Evolutionary conservation across 805 yeast species (phyloP), one percentile per base, ranked within the genome.

Genomic region (Geotrichum ghanense): DNA sequence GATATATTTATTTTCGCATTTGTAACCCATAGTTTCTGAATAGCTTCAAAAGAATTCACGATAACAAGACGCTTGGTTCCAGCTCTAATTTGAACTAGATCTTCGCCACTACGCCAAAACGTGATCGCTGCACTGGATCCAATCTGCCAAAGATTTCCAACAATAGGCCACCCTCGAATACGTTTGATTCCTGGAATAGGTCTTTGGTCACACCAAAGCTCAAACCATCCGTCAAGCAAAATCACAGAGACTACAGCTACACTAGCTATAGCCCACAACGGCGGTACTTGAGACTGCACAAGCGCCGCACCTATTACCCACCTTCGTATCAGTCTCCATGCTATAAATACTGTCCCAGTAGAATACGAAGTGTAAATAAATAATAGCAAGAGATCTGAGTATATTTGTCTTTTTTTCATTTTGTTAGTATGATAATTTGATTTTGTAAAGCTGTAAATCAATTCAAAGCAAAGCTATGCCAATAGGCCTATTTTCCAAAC

Each of bases 41-140:
- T 76, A 4, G 81, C 72, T 3, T 70, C 73, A 52, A 65, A 79
- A 1, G 82, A 72, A 56, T 83, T 81, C n/a, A 78, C 89, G 16
- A 84, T 79, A 10, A 84, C 71, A 1, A 80, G 74, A 12, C 73
- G 63, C 35, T 62, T 68, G 17, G 58, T 63, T 0, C 94, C 94
- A 46, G 83, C 60, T 42, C 82, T 62, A 41, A 82, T 68, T 53
- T 83, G 90, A 56, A 73, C 82, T 1, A 81, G 16, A n/a, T 31
- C 37, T 10, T 46, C 40, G n/a, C 25, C 37, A 16, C 19, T 6
- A n/a, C 16, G 12, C 12, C 12, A 6, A 12, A 10, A 31, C 4
- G 37, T 31, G 10, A 31, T 9, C 4, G 37, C 37, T 31, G 14
- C 16, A 19, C 37, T 31, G 16, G 37, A 19, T n/a, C 37, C 37